Percentiles rank a stretch among this genome's conserved stretches.
These are phyloP conservation scores for Backusella morwellensis DNA, from an alignment of 192 early-diverging fungal species.

Conservation along the genomic window DNA sequence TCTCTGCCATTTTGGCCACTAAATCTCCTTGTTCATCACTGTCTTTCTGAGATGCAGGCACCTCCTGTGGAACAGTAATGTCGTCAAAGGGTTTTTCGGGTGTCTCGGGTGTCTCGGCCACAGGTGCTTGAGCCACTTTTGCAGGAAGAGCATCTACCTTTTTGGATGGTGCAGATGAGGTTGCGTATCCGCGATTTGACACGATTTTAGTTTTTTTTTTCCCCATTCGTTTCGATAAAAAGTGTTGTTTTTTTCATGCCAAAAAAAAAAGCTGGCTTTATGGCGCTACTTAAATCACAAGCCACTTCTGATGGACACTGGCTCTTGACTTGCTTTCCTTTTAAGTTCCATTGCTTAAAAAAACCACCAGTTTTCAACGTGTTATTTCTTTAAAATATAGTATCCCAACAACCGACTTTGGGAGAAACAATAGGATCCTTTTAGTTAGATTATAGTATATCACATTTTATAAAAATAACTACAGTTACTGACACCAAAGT, in stretches of 20 bases:
- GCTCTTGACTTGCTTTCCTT: not conserved
- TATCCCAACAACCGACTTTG: too few relatives aligned
- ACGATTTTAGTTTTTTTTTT: constrained; percentile 14
- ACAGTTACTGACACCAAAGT: not conserved
- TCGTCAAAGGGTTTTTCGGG: not conserved
- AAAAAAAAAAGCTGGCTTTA: not conserved
- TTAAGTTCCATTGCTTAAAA: not conserved
- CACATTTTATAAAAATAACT: not conserved
- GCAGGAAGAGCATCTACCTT: not conserved
- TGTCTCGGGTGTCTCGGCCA: not conserved
- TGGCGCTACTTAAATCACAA: not conserved
- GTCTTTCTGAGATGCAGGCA: not conserved
- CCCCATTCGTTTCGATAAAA: constrained; percentile 4
- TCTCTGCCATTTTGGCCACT: not conserved
- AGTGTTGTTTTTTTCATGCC: not conserved
- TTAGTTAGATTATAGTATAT: not conserved
- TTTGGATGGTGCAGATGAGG: constrained; percentile 11
- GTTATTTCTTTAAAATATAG: too few relatives aligned
- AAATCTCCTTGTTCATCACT: not conserved
- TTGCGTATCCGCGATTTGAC: constrained; percentile 12
- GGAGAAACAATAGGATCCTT: too few relatives aligned
- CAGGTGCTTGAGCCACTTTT: not conserved
- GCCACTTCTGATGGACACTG: not conserved
- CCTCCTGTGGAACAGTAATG: not conserved
- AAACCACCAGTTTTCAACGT: not conserved